phyloP scores from a whole-genome alignment of 2,329 filamentous ascomycete genomes.

The Penicillium frequentans region DNA sequence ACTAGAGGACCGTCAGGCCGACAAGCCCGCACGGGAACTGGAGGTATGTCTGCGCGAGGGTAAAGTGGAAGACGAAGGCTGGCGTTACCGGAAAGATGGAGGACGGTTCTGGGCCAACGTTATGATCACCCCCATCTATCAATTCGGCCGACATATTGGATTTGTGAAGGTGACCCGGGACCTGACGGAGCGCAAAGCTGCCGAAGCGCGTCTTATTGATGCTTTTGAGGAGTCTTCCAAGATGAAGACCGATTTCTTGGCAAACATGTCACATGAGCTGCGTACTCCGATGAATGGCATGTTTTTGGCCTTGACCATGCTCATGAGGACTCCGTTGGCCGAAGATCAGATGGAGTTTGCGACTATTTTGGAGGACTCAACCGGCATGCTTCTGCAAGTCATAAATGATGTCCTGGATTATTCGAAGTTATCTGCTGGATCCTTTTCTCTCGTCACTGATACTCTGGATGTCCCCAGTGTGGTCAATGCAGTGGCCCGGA shows the following conservation, averaged over 20 bases:
- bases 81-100: slow-evolving; percentile 61
- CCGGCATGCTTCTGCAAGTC: slow-evolving; percentile 58
- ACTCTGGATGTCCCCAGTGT: slow-evolving; percentile 49
- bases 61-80: slow-evolving; percentile 60
- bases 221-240: slow-evolving; percentile 64
- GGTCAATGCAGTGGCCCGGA: slow-evolving; percentile 52
- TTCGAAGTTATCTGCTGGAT: slow-evolving; percentile 62
- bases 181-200: slow-evolving; percentile 56
- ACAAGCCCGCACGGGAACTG: slow-evolving; percentile 55
- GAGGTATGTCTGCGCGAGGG: slow-evolving; percentile 56
- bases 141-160: slow-evolving; percentile 54
- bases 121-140: slow-evolving; percentile 58
- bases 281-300: slow-evolving; percentile 66
- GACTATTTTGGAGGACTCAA: slow-evolving; percentile 60
- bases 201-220: slow-evolving; percentile 55
- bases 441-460: slow-evolving; percentile 57
- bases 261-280: slow-evolving; percentile 66
- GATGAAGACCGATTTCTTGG: slow-evolving; percentile 62
- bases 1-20: slow-evolving; percentile 48
- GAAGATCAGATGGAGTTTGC: slow-evolving; percentile 58
- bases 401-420: slow-evolving; percentile 69
- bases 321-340: slow-evolving; percentile 56
- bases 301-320: slow-evolving; percentile 58
- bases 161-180: slow-evolving; percentile 62
- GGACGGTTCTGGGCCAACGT: slow-evolving; percentile 62